A percentile compares a stretch with the other conserved stretches of the same genome.
These are phyloP conservation scores for Cupressus sempervirens DNA, from an alignment of 75 land plant species.

Conservation along the genomic window DNA sequence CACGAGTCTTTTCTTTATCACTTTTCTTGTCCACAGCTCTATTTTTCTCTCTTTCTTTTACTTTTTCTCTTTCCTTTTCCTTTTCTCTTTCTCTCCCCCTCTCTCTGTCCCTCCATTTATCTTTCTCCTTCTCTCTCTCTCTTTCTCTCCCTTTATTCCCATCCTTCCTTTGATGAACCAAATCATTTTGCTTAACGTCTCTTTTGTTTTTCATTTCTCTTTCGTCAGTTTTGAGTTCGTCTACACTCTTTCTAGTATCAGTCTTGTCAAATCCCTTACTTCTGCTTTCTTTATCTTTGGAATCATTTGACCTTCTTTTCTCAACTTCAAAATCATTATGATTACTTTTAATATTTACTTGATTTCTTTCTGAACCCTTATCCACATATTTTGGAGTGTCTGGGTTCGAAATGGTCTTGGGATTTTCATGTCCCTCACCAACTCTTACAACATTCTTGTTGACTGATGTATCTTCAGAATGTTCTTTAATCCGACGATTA, in stretches of 20 bases:
- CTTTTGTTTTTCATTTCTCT: constrained; percentile 25
- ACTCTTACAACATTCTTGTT: constrained; percentile 13
- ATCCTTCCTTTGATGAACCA: constrained; percentile 14
- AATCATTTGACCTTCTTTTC: constrained; percentile 11
- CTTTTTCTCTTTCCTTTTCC: constrained; percentile 29
- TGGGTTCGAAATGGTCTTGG: constrained; percentile 15
- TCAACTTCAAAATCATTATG: constrained; percentile 10
- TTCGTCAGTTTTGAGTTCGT: constrained; percentile 11
- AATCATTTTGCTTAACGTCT: constrained; percentile 9
- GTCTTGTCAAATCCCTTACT: constrained; percentile 17
- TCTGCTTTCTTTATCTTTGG: constrained; percentile 14
- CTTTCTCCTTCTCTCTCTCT: constrained; percentile 16
- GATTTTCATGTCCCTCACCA: constrained; percentile 23
- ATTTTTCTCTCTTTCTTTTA: constrained; percentile 20
- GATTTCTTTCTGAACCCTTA: constrained; percentile 11
- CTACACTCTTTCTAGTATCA: constrained; percentile 24
- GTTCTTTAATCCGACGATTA: neutral
- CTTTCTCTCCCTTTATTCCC: constrained; percentile 15
- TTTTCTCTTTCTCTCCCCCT: constrained; percentile 21
- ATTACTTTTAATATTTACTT: constrained; percentile 8
- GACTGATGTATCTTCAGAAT: constrained; percentile 9
- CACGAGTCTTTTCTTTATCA: constrained; percentile 19
- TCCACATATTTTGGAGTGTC: constrained; percentile 5
- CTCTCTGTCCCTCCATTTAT: neutral
- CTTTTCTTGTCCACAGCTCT: constrained; percentile 28